Evolutionary conservation across 1,284 basidiomycete species (phyloP), one percentile per base, ranked within the genome.

Genomic region (Marasmius sp.): DNA sequence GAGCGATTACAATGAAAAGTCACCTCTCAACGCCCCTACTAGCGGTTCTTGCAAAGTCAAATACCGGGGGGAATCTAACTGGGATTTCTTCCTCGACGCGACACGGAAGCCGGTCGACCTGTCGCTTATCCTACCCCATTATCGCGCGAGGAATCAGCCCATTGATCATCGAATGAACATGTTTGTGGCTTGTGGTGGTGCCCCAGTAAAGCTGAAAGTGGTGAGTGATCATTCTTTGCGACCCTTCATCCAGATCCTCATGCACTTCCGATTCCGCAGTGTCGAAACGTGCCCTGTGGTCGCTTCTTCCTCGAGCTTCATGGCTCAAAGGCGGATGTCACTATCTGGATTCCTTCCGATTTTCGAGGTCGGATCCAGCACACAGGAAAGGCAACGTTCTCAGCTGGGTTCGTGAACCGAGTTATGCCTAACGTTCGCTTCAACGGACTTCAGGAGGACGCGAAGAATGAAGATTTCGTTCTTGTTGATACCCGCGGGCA

Each of bases 281-380:
- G 89, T 71, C 87, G 89, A 61, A 84, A 81, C 59, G 79, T 83
- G 57, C 77, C 81, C 61, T 85, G 86, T 59, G 81, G 83, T 27
- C 82, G 83, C 67, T 91, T 92, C 70, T 83, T 82, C 70, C 80
- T 91, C 58, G 83, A 88, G 68, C 77, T 92, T 37, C 80, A 81
- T 65, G 85, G 84, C 6, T 76, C 78, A n/a, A 71, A 73, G 39
- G 86, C 88, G 43, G 83, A 89, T 65, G 80, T 91, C 27, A 88
- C 84, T 4, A 72, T 92, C 65, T 92, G 86, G 85, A 77, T 92
- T 12, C 90, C 89, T 3, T 91, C 88, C 37, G 89, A 92, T 69
- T 92, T 92, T 75, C 81, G 78, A 61, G 89, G 89, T 22, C 81
- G 77, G 53, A 88, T 92, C 57, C 82, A 80, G 66, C 75, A 85